Evolutionary conservation across 2,329 filamentous ascomycete genomes (phyloP), one percentile per base, ranked within the genome.

Genomic region (Aspergillus sp.): DNA sequence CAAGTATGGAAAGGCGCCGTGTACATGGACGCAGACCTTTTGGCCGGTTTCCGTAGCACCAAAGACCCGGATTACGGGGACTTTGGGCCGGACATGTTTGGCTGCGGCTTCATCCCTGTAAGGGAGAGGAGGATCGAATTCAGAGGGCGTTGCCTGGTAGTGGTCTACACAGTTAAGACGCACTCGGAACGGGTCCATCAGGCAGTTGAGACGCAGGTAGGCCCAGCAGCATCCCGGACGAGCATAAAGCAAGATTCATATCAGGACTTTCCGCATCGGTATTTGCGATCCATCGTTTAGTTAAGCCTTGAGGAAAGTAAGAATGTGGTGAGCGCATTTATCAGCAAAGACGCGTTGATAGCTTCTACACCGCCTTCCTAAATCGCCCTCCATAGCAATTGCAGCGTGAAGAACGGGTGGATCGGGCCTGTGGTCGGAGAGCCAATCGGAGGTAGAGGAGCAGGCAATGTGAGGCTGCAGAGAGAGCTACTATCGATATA

Each of bases 161-260:
- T 91, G 80, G 62, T 98, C 91, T 64, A 98, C 80, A 66, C 86
- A 94, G 58, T 98, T 95, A 53, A 98, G 69, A 49, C 88, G 82
- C 55, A 98, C 78, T 48, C 84, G 82, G 64, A 98, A 96, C 47
- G 75, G 69, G 51, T 86, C 80, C 80, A 78, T 78, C 50, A 47
- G 42, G 32, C 33, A 36, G 25, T 33, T 42, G 32, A 32, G 29
- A 34, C 32, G 46, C 36, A 39, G 41, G 38, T 28, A 40, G 30
- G 33, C 40, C 45, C 44, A 47, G 35, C 43, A 34, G 51, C 46
- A 50, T 51, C 36, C 33, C 45, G 47, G 34, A 25, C 16, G 8
- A 27, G 24, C n/a, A 38, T 25, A 27, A 19, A 33, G 14, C 24
- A 24, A 8, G n/a, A 12, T 15, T 38, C 29, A 36, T 40, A 26